Evolutionary conservation across 805 yeast genomes (phyloP).

Genomic region (Wickerhamiella alocasiicola): DNA sequence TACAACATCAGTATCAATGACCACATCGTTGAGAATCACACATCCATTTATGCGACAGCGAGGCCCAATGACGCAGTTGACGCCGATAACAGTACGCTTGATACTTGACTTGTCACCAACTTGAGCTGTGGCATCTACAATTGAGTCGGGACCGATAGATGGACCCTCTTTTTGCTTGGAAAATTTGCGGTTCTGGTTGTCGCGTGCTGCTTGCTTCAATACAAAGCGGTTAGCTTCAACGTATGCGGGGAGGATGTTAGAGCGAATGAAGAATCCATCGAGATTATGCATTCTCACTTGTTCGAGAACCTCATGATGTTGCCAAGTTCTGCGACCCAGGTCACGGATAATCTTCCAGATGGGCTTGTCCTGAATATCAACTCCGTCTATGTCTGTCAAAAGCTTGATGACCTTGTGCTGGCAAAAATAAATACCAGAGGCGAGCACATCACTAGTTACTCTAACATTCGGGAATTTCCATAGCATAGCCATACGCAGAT

Average conservation of each 20-base stretch:
- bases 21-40: slow-evolving; percentile 57
- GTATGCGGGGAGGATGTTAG: slow-evolving; percentile 66
- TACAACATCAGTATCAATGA: slow-evolving; percentile 55
- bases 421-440: slow-evolving; percentile 61
- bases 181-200: slow-evolving; percentile 22
- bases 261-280: slow-evolving; percentile 49
- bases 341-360: slow-evolving; percentile 50
- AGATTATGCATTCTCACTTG: slow-evolving; percentile 58
- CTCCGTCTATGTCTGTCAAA: slow-evolving; percentile 29
- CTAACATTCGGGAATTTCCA: slow-evolving; percentile 78
- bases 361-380: slow-evolving; percentile 17
- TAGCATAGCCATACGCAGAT: slow-evolving; percentile 70
- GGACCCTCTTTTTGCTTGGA: slow-evolving; percentile 34
- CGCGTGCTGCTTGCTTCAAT: slow-evolving; percentile 45
- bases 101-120: slow-evolving; percentile 77
- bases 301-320: slow-evolving; percentile 46
- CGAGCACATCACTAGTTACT: slow-evolving; percentile 63
- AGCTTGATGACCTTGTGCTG: slow-evolving; percentile 41
- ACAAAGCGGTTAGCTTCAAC: slow-evolving; percentile 80
- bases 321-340: slow-evolving; percentile 86
- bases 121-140: slow-evolving; percentile 53
- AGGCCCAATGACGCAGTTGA: slow-evolving; percentile 63
- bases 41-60: slow-evolving; percentile 83
- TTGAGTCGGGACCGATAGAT: slow-evolving; percentile 75
- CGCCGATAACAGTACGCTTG: slow-evolving; percentile 73